These are phyloP conservation scores for Eimeria necatrix DNA, from an alignment of 169 alveolate species.

Conservation along the genomic window DNA sequence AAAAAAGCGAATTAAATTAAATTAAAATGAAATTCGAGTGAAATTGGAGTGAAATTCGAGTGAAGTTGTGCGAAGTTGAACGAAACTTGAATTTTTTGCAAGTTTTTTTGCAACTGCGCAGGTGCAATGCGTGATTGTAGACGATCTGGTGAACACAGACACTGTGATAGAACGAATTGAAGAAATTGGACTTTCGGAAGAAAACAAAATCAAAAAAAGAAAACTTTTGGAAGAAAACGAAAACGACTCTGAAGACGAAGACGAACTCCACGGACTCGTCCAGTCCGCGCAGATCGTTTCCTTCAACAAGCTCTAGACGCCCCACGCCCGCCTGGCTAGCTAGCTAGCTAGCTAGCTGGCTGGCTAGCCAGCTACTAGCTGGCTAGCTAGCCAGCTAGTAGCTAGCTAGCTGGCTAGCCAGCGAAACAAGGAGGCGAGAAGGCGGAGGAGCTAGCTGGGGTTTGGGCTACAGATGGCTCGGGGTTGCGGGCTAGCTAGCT, in stretches of 20 bases:
- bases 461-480: too few relatives aligned
- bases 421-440: too few relatives aligned
- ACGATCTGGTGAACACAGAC: conserved; percentile 91
- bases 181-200: conserved; percentile 89
- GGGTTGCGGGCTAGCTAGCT: too few relatives aligned
- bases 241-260: conserved; percentile 86
- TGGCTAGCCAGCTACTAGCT: too few relatives aligned
- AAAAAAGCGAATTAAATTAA: too few relatives aligned
- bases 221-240: conserved; percentile 82
- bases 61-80: background rate
- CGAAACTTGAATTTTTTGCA: background rate
- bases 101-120: background rate
- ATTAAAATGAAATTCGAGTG: too few relatives aligned
- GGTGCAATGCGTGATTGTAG: conserved; percentile 91
- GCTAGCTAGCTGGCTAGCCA: too few relatives aligned
- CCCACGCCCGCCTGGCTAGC: too few relatives aligned
- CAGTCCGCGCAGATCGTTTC: conserved; percentile 93
- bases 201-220: conserved; percentile 84
- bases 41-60: too few relatives aligned
- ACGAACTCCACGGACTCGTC: conserved; percentile 89
- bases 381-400: too few relatives aligned
- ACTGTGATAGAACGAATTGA: conserved; percentile 89
- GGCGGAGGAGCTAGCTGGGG: too few relatives aligned
- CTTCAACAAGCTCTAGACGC: conserved; percentile 89
- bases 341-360: too few relatives aligned